phyloP scores from a whole-genome alignment of 345 rosid species.

The Gossypium anomalum region DNA sequence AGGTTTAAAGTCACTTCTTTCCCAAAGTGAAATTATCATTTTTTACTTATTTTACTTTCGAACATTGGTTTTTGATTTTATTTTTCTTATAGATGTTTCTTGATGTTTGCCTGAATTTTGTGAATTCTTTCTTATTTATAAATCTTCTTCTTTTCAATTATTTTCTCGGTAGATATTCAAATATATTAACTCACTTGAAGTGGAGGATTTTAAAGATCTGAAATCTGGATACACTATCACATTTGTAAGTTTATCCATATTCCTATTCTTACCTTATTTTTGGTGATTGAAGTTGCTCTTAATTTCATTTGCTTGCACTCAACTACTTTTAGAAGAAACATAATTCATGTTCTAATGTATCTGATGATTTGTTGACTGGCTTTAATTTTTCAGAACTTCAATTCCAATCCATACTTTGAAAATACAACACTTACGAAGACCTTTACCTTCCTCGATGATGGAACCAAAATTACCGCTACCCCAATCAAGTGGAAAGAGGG shows the following conservation, averaged over 20 bases:
- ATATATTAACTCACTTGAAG: slow-evolving; percentile 45
- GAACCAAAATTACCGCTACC: slow-evolving; percentile 70
- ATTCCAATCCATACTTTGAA: slow-evolving; percentile 76
- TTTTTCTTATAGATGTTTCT: no score
- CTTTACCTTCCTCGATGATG: slow-evolving; percentile 75
- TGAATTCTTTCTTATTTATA: no score
- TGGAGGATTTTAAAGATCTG: slow-evolving; percentile 50
- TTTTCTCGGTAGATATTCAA: slow-evolving; percentile 30
- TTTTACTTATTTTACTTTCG: no score
- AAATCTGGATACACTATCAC: slow-evolving; percentile 86
- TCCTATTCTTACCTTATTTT: not conserved
- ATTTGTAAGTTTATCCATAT: slow-evolving; percentile 53
- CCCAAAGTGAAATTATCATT: no score
- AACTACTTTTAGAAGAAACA: not conserved
- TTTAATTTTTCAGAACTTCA: slow-evolving; percentile 54
- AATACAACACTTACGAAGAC: slow-evolving; percentile 75
- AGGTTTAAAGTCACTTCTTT: not conserved
- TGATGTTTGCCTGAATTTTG: no score
- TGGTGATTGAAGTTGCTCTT: not conserved
- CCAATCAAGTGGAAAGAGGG: slow-evolving; percentile 90
- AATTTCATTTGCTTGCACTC: not conserved
- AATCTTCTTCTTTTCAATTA: no score
- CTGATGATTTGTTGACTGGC: not conserved
- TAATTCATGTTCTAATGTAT: not conserved
- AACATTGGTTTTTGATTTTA: no score